Conservation (phyloP, 768 basidiomycete species). For the Calvatia gigantea region DNA sequence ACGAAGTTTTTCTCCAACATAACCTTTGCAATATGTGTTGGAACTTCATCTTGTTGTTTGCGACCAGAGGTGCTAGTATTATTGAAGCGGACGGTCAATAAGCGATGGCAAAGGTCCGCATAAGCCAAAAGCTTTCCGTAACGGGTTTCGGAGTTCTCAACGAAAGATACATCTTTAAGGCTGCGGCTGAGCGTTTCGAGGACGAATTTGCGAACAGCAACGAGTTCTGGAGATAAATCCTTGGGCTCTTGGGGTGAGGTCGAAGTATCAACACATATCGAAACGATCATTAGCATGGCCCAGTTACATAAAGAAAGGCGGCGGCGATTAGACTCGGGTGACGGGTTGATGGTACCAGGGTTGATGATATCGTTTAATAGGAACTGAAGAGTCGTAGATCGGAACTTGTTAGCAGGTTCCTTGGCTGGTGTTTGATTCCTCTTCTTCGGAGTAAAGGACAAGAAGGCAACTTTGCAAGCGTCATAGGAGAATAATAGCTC, state of each 20-base stretch:
- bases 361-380: conserved; percentile 82
- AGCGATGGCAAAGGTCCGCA: conserved; percentile 81
- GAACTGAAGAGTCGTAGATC: conserved; percentile 70
- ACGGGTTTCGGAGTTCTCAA: conserved; percentile 63
- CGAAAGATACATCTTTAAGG: conserved; percentile 70
- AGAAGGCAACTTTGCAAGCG: conserved; percentile 82
- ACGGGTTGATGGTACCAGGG: conserved; percentile 67
- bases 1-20: conserved; percentile 99
- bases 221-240: conserved; percentile 72
- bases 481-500: conserved; percentile 94
- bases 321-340: conserved; percentile 50
- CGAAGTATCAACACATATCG: conserved; percentile 87
- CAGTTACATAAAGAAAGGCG: conserved; percentile 70
- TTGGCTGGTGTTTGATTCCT: conserved; percentile 59
- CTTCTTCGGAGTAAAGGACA: conserved; percentile 74
- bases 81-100: conserved; percentile 78
- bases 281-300: conserved; percentile 88
- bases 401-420: conserved; percentile 55
- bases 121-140: conserved; percentile 89
- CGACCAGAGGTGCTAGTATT: conserved; percentile 37
- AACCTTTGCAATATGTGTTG: conserved; percentile 90
- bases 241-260: conserved; percentile 58
- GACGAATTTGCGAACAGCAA: conserved; percentile 90
- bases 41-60: conserved; percentile 66
- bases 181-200: conserved; percentile 85